These are phyloP conservation scores for Yarrowia divulgata DNA, from an alignment of 805 yeast genomes.

Conservation along the genomic window DNA sequence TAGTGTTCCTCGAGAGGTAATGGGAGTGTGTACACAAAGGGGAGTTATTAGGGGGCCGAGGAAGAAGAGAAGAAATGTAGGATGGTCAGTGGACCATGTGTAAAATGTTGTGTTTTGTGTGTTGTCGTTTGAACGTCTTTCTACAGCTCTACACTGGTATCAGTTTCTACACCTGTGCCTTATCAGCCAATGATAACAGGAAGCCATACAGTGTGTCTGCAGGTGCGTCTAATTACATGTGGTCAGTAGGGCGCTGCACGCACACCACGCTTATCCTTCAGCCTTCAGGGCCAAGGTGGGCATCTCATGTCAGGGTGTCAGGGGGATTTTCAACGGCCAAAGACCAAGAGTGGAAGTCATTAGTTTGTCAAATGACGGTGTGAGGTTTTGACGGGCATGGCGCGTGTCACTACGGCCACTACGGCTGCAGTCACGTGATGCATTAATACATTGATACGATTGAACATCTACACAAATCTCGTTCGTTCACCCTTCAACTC, in stretches of 20 bases:
- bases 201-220: conserved; percentile 34
- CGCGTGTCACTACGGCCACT: too few relatives aligned
- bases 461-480: too few relatives aligned
- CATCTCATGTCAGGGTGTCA: neutral
- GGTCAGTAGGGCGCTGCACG: neutral
- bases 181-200: conserved; percentile 37
- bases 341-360: neutral
- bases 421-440: neutral
- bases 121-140: too few relatives aligned
- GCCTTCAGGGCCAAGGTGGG: conserved; percentile 24
- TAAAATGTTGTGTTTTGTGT: too few relatives aligned
- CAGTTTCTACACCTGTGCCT: neutral
- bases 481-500: too few relatives aligned
- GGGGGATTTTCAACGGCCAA: conserved; percentile 18
- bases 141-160: too few relatives aligned
- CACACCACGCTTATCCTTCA: neutral
- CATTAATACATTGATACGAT: too few relatives aligned
- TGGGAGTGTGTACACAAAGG: neutral
- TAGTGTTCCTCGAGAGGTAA: conserved; percentile 14
- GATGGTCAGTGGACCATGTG: too few relatives aligned
- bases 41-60: neutral
- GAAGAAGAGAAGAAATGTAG: neutral
- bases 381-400: too few relatives aligned
- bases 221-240: conserved; percentile 30
- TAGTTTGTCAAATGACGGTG: too few relatives aligned